Conservation (phyloP, 768 basidiomycete species). For the Daedaleopsis nitida region DNA sequence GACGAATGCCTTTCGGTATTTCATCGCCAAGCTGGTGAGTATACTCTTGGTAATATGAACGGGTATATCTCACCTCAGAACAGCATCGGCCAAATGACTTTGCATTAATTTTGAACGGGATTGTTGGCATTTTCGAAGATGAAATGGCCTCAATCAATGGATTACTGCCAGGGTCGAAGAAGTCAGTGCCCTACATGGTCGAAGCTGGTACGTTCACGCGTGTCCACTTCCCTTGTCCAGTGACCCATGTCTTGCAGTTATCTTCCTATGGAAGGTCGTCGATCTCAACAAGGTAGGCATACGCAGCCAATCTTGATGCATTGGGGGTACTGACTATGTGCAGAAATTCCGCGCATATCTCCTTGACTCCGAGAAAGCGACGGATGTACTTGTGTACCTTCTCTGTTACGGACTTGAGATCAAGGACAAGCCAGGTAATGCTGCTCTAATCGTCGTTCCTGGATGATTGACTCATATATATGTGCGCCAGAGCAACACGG, state of each 20-base stretch:
- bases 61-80: not conserved
- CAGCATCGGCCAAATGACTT: constrained; percentile 93
- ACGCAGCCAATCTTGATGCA: not conserved
- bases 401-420: constrained; percentile 83
- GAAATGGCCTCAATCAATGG: constrained; percentile 75
- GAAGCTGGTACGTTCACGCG: constrained; percentile 69
- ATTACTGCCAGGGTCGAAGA: constrained; percentile 83
- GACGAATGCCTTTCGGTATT: constrained; percentile 91
- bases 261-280: constrained; percentile 88
- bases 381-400: constrained; percentile 77
- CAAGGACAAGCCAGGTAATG: constrained; percentile 87
- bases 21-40: constrained; percentile 84
- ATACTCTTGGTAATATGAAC: not conserved
- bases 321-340: not conserved
- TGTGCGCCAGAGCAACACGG: constrained; percentile 78
- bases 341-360: constrained; percentile 90
- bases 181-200: constrained; percentile 77
- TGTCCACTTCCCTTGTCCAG: not conserved
- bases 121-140: constrained; percentile 67
- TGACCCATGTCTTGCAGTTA: constrained; percentile 43
- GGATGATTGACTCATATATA: not conserved
- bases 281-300: constrained; percentile 83
- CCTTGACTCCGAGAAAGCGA: constrained; percentile 76
- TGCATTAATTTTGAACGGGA: constrained; percentile 76
- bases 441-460: constrained; percentile 1